Evolutionary conservation across 139 green algal genomes (phyloP), one percentile per base, ranked within the genome.

Genomic region (Pleodorina starrii): DNA sequence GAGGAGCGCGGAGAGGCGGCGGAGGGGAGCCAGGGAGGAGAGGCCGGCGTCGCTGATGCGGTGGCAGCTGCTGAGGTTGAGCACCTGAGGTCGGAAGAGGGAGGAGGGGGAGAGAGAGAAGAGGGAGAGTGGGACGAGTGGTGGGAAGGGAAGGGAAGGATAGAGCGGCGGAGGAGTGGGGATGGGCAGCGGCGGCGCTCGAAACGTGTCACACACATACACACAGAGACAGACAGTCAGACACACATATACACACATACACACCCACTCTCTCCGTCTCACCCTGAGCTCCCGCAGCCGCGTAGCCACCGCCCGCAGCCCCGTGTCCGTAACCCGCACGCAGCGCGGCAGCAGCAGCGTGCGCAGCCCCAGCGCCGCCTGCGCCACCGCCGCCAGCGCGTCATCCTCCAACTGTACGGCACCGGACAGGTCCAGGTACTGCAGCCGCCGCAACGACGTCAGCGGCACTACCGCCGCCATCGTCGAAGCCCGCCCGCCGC

Each of bases 271-370:
- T n/a, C n/a, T n/a, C n/a, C n/a, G n/a, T n/a, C n/a, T n/a, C 50
- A 75, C 54, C 60, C 88, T 73, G 63, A 91, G 54, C 32, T 74
- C 86, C 1, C 25, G 50, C n/a, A 93, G 75, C 11, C 59, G 86
- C 3, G 81, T 75, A 60, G 80, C 71, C 80, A 66, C 46, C 88
- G 81, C 87, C 81, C 32, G 46, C 83, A 88, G 11, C 5, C 63
- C 88, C 12, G 32, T 51, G 66, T 94, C 85, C 27, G 51, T 66
- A 0, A 94, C 21, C 1, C 76, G 80, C 1, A 51, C 25, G 68
- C 89, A 92, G 35, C 89, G 50, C n/a, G 69, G 74, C n/a, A 94
- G 74, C 44, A 86, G 78, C 21, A 94, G 88, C 29, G 84, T 81
- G 23, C 86, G 88, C 79, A 93, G 85, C 17, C 42, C 40, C 11